Evolutionary conservation across 805 yeast species (phyloP), one percentile per base, ranked within the genome.

Genomic region (Yarrowia divulgata): DNA sequence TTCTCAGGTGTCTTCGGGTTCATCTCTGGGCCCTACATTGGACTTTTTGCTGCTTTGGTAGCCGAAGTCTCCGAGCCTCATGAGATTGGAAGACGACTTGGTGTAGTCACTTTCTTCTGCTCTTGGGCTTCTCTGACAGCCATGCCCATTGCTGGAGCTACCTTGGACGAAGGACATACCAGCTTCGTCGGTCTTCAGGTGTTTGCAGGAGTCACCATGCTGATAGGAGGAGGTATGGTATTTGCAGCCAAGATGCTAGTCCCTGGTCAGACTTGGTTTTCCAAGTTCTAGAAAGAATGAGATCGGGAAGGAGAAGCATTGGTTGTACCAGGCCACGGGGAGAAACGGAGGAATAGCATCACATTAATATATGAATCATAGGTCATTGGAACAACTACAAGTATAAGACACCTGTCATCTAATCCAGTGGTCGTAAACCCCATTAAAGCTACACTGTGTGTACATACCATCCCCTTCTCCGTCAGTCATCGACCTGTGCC

Each of bases 21-120:
- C 73, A 82, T 84, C 69, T 81, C 85, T 37, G 87, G 91, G 4
- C 84, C 90, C 23, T 85, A 89, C 6, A 79, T 90, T 54, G 83
- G 90, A 0, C 74, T 90, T 55, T 84, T 89, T 0, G 92, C 94
- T 0, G 87, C 86, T 4, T 88, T 93, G 70, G 83, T 88, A n/a
- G 85, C 90, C 0, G 84, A 85, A 55, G 85, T 90, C 37, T 84
- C 88, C 14, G 83, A 82, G 16, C 87, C 89, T 0, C 81, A 83
- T 69, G 85, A 87, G 68, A 89, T 88, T 75, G 93, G 93, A 19
- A 86, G 85, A 71, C 78, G 89, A 29, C 89, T 86, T 71, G 93
- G 93, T 0, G 82, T 90, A 14, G 83, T 87, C 71, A 88, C 87
- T 75, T 86, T 86, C 58, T 72, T 80, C 40, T 79, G 76, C 18